Evolutionary conservation across 495 filamentous ascomycete genomes (phyloP).

Genomic region (Aspergillus mulundensis): DNA sequence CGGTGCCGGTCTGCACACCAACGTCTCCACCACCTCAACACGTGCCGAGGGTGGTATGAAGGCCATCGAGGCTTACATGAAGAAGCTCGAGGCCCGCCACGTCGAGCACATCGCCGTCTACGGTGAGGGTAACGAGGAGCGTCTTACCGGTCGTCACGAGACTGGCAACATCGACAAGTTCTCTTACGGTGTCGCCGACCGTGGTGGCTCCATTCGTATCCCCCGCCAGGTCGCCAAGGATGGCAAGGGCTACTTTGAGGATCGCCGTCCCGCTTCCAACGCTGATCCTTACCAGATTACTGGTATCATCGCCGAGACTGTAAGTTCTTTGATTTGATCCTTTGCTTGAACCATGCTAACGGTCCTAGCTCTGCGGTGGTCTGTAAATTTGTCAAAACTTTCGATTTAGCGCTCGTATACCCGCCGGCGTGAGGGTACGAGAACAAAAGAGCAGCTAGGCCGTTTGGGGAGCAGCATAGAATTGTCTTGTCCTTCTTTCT

Average conservation of each 20-base stretch:
- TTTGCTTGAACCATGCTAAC: slow-evolving; percentile 3
- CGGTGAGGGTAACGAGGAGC: slow-evolving; percentile 86
- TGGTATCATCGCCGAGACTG: slow-evolving; percentile 83
- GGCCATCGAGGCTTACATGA: slow-evolving; percentile 78
- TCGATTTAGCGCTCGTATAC: slow-evolving; percentile 48
- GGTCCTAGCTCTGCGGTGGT: slow-evolving; percentile 39
- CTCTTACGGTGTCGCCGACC: slow-evolving; percentile 93
- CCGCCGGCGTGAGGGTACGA: slow-evolving; percentile 44
- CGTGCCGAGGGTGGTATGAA: slow-evolving; percentile 93
- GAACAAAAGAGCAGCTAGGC: slow-evolving; percentile 42
- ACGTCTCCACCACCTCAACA: slow-evolving; percentile 85
- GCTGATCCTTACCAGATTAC: slow-evolving; percentile 96
- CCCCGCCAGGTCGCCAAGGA: slow-evolving; percentile 86
- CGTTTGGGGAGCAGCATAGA: slow-evolving; percentile 36
- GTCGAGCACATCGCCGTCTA: slow-evolving; percentile 96
- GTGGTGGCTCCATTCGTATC: slow-evolving; percentile 90
- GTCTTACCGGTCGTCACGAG: slow-evolving; percentile 95
- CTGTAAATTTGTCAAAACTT: slow-evolving; percentile 31
- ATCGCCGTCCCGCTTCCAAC: slow-evolving; percentile 91
- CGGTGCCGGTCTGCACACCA: slow-evolving; percentile 96
- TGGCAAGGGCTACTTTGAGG: slow-evolving; percentile 98
- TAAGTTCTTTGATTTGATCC: slow-evolving; percentile 16
- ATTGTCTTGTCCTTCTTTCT: slow-evolving; percentile 23
- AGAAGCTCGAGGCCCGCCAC: slow-evolving; percentile 86
- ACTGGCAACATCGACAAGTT: slow-evolving; percentile 92